Base-by-base conservation (phyloP, 768 basidiomycete species). In the Tylopilus balloui region DNA sequence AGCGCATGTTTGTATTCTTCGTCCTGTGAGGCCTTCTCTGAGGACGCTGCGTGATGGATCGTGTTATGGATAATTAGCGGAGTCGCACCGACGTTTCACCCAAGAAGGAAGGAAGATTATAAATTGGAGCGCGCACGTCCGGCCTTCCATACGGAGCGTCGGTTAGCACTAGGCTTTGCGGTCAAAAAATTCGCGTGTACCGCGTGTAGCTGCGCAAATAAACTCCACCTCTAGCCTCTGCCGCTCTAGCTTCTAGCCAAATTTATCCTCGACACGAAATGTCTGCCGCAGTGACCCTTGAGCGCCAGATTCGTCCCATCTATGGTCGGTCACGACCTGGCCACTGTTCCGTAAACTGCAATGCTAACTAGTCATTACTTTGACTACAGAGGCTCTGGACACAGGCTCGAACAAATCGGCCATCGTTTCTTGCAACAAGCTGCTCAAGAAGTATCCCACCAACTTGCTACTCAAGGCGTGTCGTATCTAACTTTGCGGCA, bases 391-490 rank as follows among this genome's bases (percentile, higher is more conserved):
- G 77, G 84, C 90, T 39, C 74, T 92, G 54, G 90, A 92, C 71
- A 87, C 81, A 38, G 84, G 86, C 40, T 88, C 88, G 13, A 88
- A 87, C 73, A 92, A 92, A 72, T 83, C 86, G 32, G 90, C 91
- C 17, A 78, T 92, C 47, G 81, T 89, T 34, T 76, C 83, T 8
- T 91, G 89, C 71, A 92, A 90, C 67, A 92, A 92, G 69, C 66
- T 92, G 24, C 77, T 92, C 56, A 92, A 91, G 69, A 92, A 91
- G 71, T 79, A 89, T 58, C 85, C 87, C 23, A 81, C 78, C 64
- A 86, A 80, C 65, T 73, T 78, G 36, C 72, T 90, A 27, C 68
- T 88, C 62, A 89, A 88, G 76, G 90, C 80, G 50, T 20, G 55
- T 55, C 17, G 23, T 13, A 19, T 34, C 13, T 29, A 20, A 27